Percentiles rank a stretch among this genome's conserved stretches.
These are phyloP conservation scores for Microbotryum saponariae DNA, from an alignment of 1,284 basidiomycete genomes.

Conservation along the genomic window DNA sequence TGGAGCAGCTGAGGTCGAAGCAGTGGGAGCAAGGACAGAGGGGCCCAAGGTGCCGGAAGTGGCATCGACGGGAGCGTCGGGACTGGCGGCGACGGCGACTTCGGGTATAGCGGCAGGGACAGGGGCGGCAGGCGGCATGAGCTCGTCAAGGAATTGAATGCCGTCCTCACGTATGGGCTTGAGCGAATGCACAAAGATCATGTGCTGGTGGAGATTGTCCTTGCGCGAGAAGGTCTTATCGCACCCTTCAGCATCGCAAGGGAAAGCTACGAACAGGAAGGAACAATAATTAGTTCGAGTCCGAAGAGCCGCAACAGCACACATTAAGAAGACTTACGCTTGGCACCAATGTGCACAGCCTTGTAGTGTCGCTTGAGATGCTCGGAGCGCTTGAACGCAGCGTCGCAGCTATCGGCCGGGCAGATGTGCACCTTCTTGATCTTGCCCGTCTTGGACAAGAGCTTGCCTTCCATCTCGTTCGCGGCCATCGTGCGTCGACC, in stretches of 20 bases:
- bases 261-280: constrained; percentile 12
- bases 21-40: no score
- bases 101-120: no score
- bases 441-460: constrained; percentile 5
- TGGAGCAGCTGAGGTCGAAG: no score
- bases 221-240: constrained; percentile 29
- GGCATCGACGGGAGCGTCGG: no score
- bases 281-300: background rate
- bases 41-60: no score
- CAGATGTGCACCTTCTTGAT: constrained; percentile 23
- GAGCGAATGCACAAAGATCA: constrained; percentile 1
- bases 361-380: constrained; percentile 32
- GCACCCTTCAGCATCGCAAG: constrained; percentile 20
- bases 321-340: constrained; percentile 15
- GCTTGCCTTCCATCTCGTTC: constrained; percentile 1
- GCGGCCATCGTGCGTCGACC: constrained; percentile 15
- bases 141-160: no score
- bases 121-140: no score
- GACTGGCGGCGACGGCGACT: no score
- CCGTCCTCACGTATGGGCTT: no score
- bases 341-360: constrained; percentile 27
- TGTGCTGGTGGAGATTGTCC: constrained; percentile 32
- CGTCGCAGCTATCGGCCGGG: constrained; percentile 26
- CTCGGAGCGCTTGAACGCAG: constrained; percentile 31
- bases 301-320: background rate